Evolutionary conservation across 768 basidiomycete species (phyloP), one percentile per base, ranked within the genome.

Genomic region (Tremella yokohamensis): DNA sequence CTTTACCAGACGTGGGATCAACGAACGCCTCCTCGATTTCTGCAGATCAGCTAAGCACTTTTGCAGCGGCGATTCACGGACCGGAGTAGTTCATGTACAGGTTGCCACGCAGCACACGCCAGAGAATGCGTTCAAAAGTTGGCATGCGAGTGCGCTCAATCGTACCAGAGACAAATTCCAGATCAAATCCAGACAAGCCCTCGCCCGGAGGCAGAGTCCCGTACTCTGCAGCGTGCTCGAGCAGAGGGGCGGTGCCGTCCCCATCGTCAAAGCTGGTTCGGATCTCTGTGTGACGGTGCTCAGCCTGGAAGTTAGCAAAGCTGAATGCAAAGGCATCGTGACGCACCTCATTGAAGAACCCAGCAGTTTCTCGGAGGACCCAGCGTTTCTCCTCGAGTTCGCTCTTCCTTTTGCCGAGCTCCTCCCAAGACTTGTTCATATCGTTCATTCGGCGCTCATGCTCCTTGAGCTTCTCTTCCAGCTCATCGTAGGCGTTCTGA

Each of bases 111-210:
- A 98, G 83, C 34, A 98, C 90, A 66, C 96, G 89, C 96, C 96
- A 99, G 49, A 98, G 84, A 18, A 99, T 89, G 16, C 96, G 87
- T 78, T 99, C 96, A 54, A 99, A 97, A 4, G 90, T 93, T 0
- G 89, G 84, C 70, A 98, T 82, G 56, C 93, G 86, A 8, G 86
- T 80, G 47, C 96, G 89, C 69, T 98, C 93, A 63, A 98, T 91
- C 0, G 94, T 97, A 24, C 96, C 96, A 2, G 96, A 87, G 20
- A 99, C 88, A 68, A 99, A 99, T 87, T 99, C 96, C 40, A 98
- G 83, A 74, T 97, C 92, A 67, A 97, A 78, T 19, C 72, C 76
- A 18, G 72, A 71, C n/a, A 68, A 57, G 7, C 66, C 75, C 34
- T 64, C 64, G 26, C 77, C 76, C 11, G 70, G 73, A 3, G 73